Evolutionary conservation across 306 rosid genomes (phyloP), one percentile per base, ranked within the genome.

Genomic region (Sphenostylis stenocarpa): DNA sequence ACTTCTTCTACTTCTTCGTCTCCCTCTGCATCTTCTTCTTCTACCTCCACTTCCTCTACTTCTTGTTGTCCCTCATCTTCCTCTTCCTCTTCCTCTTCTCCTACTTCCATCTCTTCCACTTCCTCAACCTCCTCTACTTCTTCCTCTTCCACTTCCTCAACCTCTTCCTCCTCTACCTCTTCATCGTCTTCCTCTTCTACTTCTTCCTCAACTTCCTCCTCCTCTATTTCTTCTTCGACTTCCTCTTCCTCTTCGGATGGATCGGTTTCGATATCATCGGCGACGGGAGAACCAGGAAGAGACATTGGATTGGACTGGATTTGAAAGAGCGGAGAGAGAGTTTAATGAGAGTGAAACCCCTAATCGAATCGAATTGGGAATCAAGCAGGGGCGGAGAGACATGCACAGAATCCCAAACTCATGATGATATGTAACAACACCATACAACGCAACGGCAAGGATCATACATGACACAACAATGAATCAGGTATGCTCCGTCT

Each of bases 211-310:
- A n/a, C n/a, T n/a, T n/a, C 81, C 1, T 15, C 82, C 0, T 61
- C 81, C 2, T 7, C 83, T 5, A 11, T 70, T 0, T 38, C 78
- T 0, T n/a, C 79, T 0, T 71, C 82, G 0, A 3, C 76, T 0
- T 55, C 83, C 0, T 73, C 85, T 24, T 70, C 87, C 15, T 75
- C 77, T 11, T 17, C 52, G 1, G 86, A 79, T 12, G 80, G 83
- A 66, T 71, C 79, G 69, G 70, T 62, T 4, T 51, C 76, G 51
- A 39, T 43, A 52, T 78, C 79, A 15, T 53, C 33, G 15, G 44
- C 9, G 3, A 16, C 6, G 2, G 86, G 76, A 80, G 86, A 81
- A 73, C 60, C 48, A 0, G 81, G 17, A 16, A 10, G 11, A 13
- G 83, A 53, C 89, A 86, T 86, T 64, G 48, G 14, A 72, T 62